Conservation (phyloP, 495 filamentous ascomycete species). For the Parathielavia appendiculata region DNA sequence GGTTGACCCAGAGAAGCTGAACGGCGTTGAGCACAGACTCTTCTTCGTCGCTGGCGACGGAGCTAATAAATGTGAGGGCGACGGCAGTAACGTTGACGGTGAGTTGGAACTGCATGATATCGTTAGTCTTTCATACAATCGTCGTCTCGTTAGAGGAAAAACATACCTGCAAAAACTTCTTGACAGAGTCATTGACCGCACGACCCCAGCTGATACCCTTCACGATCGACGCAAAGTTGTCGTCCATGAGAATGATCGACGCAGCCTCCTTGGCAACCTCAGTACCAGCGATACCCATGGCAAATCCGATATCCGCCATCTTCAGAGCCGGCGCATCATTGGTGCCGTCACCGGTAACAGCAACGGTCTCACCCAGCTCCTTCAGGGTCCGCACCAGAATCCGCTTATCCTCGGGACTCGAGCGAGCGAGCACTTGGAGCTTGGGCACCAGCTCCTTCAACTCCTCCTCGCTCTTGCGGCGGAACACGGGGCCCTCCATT, state of each 20-base stretch:
- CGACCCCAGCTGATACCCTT: constrained; percentile 88
- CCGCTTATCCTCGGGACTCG: constrained; percentile 82
- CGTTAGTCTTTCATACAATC: constrained; percentile 8
- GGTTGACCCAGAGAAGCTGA: constrained; percentile 86
- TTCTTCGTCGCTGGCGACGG: constrained; percentile 62
- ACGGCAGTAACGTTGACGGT: constrained; percentile 91
- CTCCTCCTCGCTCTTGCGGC: constrained; percentile 61
- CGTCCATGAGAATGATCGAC: constrained; percentile 84
- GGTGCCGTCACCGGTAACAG: constrained; percentile 84
- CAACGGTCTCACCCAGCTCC: constrained; percentile 70
- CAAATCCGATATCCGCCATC: constrained; percentile 87
- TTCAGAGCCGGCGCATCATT: constrained; percentile 86
- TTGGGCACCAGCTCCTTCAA: constrained; percentile 67
- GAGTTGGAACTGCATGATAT: constrained; percentile 65
- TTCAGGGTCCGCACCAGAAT: constrained; percentile 71
- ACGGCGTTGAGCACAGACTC: constrained; percentile 77
- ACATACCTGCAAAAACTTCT: constrained; percentile 74
- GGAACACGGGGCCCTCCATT: constrained; percentile 83
- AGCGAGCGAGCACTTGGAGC: constrained; percentile 79
- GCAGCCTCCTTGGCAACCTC: constrained; percentile 91
- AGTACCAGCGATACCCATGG: constrained; percentile 87
- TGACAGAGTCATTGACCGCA: constrained; percentile 86
- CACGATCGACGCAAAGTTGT: constrained; percentile 83
- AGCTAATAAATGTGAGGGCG: constrained; percentile 72
- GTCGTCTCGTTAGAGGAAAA: accelerated